These are phyloP conservation scores for Pseudozyma flocculosa DNA, from an alignment of 1,284 basidiomycete genomes.

Conservation along the genomic window DNA sequence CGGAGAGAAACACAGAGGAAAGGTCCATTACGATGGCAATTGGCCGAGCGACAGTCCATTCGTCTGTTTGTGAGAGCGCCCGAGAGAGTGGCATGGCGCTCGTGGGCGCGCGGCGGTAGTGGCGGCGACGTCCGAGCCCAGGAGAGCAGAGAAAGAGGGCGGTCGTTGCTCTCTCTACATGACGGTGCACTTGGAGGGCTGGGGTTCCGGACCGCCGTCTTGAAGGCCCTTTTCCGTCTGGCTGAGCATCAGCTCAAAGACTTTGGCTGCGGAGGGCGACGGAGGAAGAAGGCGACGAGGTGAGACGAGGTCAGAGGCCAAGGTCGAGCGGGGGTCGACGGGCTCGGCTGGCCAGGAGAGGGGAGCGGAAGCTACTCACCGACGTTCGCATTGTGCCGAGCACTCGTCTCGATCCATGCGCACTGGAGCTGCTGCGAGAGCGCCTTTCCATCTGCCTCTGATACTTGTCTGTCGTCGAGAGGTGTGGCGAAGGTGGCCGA, in stretches of 20 bases:
- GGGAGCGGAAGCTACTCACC: constrained; percentile 13
- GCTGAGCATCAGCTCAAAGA: constrained; percentile 53
- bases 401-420: constrained; percentile 55
- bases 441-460: constrained; percentile 54
- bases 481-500: neutral
- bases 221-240: constrained; percentile 50
- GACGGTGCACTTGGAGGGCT: constrained; percentile 50
- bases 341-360: neutral
- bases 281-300: neutral
- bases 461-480: constrained; percentile 42
- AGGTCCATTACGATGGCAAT: too few species aligned
- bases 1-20: too few species aligned
- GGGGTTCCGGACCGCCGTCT: constrained; percentile 48
- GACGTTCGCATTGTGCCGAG: constrained; percentile 55
- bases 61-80: too few species aligned
- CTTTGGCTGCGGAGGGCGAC: constrained; percentile 27
- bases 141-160: too few species aligned
- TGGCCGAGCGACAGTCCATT: too few species aligned
- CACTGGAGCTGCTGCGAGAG: constrained; percentile 48
- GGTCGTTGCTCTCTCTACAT: constrained; percentile 32
- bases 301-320: neutral
- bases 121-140: too few species aligned
- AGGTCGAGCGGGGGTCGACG: neutral
- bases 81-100: too few species aligned
- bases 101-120: too few species aligned